Evolutionary conservation across 1,284 basidiomycete genomes (phyloP), one percentile per base, ranked within the genome.

Genomic region (Anthracocystis panici-leucophaei): DNA sequence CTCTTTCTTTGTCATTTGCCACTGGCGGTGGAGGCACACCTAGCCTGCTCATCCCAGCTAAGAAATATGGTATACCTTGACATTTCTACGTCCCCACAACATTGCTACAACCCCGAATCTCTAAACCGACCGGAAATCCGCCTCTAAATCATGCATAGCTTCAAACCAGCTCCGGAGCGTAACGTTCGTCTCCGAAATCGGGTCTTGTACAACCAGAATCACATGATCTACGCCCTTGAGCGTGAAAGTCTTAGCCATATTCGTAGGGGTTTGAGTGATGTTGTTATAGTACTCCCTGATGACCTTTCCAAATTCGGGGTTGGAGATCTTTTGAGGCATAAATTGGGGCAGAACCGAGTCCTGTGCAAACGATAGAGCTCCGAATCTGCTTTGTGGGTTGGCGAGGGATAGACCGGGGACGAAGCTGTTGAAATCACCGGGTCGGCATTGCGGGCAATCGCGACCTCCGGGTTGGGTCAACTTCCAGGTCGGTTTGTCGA

Each of bases 401-500:
- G 59, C 59, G 31, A 46, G 40, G 9, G 69, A 60, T 0, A 66
- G 55, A 3, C 44, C 69, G 41, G 69, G 69, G 25, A 72, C 46
- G 51, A 65, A 65, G 11, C 50, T 53, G 55, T 65, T 65, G 69
- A 72, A 72, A 14, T 66, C 58, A 31, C 56, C 55, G 14, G 25
- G 25, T 23, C 44, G 10, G 31, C 69, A 72, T 3, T 59, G 48
- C 40, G 50, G 55, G 49, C 69, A 72, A 16, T 62, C 57, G 10
- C 12, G 2, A 2, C 38, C 52, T 0, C 50, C 42, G 8, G 69
- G 69, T 21, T 65, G 62, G 10, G 46, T 23, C 14, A 72, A 33
- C 31, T 72, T 72, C 69, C 69, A 72, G 11, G 45, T 53, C n/a
- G 62, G 57, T 20, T 58, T 72, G 51, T 49, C 40, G 49, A 72